Evolutionary conservation across 2,329 filamentous ascomycete genomes (phyloP), one percentile per base, ranked within the genome.

Genomic region (Diplodia corticola): DNA sequence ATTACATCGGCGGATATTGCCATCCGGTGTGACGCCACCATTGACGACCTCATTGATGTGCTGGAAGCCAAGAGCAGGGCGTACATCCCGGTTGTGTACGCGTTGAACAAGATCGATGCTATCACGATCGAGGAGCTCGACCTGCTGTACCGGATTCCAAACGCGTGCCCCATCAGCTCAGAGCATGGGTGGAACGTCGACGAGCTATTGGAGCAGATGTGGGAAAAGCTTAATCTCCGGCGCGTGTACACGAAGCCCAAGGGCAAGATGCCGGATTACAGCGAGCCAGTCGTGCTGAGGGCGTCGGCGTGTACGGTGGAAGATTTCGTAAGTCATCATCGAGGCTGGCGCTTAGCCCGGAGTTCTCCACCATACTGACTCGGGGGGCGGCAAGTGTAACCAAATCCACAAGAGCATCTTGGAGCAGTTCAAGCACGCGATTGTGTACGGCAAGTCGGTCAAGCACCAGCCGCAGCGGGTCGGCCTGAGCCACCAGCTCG

Each of bases 21-120:
- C 55, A 98, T 99, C 78, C 91, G 95, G 70, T 99, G 95, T 80
- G 95, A 99, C 79, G 95, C 95, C 66, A 99, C 95, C 1, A 89
- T 99, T 69, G 95, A 99, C 80, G 95, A 99, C 78, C 80, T 99
- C 70, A 99, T 99, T 75, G 95, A 99, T 79, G 82, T 99, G 22
- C 86, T 99, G 53, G 95, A 99, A 79, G 94, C 94, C 54, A 97
- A 92, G 84, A 92, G 90, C 77, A 87, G 95, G 79, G 93, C 91
- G 77, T 99, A 99, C 78, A 98, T 99, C 70, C 95, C 95, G n/a
- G 95, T 98, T 70, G 92, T 99, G 64, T 99, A 99, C 81, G 95
- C 96, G 49, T 85, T 99, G 73, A 99, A 99, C 86, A 99, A 99
- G 84, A 99, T 99, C 72, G 95, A 99, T 80, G 88, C 93, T 65